A percentile compares a stretch with the other conserved stretches of the same genome.
Conservation (phyloP, 495 filamentous ascomycete species). For the Talaromyces wortmannii region DNA sequence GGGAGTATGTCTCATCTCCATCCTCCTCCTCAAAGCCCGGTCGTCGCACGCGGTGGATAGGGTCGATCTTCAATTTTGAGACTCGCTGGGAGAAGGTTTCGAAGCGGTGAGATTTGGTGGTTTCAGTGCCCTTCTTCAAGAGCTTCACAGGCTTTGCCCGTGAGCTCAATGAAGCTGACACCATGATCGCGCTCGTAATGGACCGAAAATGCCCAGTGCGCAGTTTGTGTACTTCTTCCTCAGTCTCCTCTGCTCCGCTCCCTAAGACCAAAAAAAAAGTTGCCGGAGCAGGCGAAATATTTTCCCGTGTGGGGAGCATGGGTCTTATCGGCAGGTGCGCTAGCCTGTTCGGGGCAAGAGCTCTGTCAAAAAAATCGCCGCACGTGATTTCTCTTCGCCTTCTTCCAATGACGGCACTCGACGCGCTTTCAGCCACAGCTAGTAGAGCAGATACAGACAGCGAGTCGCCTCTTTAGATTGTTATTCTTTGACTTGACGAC, state of each 20-base stretch:
- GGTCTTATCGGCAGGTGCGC: neutral
- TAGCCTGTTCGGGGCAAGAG: slow-evolving; percentile 14
- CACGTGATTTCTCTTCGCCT: slow-evolving; percentile 23
- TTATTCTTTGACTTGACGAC: neutral
- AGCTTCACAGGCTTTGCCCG: slow-evolving; percentile 58
- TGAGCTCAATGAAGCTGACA: slow-evolving; percentile 54
- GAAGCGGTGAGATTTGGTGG: slow-evolving; percentile 78
- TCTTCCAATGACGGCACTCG: slow-evolving; percentile 41
- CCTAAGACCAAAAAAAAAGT: slow-evolving; percentile 34
- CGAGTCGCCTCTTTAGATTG: too few species aligned
- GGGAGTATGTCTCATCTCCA: slow-evolving; percentile 65
- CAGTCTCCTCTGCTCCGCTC: neutral
- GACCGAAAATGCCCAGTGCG: slow-evolving; percentile 23
- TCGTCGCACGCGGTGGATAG: slow-evolving; percentile 76
- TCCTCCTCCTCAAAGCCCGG: slow-evolving; percentile 66
- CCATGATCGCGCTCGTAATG: slow-evolving; percentile 31
- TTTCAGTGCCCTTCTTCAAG: slow-evolving; percentile 56
- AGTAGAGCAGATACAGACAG: too few species aligned
- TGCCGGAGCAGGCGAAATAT: slow-evolving; percentile 26
- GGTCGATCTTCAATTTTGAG: slow-evolving; percentile 88
- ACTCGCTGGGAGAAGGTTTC: slow-evolving; percentile 91
- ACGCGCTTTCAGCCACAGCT: too few species aligned
- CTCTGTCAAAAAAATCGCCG: neutral
- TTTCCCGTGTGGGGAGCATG: slow-evolving; percentile 29
- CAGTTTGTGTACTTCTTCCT: neutral